phyloP scores from a whole-genome alignment of 1,284 basidiomycete genomes.

The Cystobasidium pallidum region DNA sequence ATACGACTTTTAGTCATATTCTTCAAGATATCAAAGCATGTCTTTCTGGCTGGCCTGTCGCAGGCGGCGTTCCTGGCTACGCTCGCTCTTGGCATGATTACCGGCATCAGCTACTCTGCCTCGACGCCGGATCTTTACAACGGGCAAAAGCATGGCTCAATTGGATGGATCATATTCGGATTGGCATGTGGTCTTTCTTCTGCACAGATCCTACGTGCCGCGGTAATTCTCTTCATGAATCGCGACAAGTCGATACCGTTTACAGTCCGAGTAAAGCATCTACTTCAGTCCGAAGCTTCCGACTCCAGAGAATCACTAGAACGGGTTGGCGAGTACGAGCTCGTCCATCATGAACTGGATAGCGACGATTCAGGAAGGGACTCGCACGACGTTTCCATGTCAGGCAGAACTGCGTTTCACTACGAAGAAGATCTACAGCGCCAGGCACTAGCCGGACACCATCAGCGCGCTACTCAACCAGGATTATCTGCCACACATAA shows the following conservation, averaged over 20 bases:
- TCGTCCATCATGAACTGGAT: neutral
- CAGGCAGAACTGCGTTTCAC: neutral
- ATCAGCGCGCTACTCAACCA: neutral
- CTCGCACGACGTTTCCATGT: neutral
- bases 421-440: conserved; percentile 16
- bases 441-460: neutral
- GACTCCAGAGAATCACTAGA: neutral
- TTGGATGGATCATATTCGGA: conserved; percentile 67
- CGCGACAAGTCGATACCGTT: conserved; percentile 16
- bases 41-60: conserved; percentile 62
- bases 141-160: conserved; percentile 65
- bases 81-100: conserved; percentile 65
- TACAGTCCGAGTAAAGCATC: conserved; percentile 25
- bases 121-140: conserved; percentile 76
- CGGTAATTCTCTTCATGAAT: conserved; percentile 41
- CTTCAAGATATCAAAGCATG: conserved; percentile 71
- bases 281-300: neutral
- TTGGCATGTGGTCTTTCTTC: conserved; percentile 54
- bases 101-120: conserved; percentile 65
- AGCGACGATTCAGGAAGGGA: neutral
- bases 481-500: neutral
- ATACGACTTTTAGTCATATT: conserved; percentile 79
- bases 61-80: conserved; percentile 66
- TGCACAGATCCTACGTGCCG: conserved; percentile 28
- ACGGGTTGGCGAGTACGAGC: neutral